Evolutionary conservation across 441 rosid genomes (phyloP).

Genomic region (Erysimum cheiri): DNA sequence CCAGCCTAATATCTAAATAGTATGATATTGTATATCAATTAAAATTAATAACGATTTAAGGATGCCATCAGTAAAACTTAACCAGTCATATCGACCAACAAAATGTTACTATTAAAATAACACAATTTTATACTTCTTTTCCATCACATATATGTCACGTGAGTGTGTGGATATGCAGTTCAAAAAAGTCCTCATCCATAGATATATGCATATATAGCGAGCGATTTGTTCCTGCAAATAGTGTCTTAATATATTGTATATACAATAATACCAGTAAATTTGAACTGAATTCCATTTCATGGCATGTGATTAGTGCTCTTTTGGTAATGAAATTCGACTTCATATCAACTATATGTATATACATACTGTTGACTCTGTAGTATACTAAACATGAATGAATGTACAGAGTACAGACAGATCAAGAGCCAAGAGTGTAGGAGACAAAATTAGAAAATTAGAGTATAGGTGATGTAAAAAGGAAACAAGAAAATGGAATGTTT

Average conservation of each 20-base stretch:
- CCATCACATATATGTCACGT: neutral
- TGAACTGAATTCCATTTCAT: neutral
- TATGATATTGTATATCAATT: neutral
- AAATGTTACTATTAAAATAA: neutral
- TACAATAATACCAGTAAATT: neutral
- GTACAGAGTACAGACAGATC: constrained; percentile 32
- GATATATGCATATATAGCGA: neutral
- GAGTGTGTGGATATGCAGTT: neutral
- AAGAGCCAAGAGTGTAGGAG: constrained; percentile 42
- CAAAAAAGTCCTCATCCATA: neutral
- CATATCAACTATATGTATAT: constrained; percentile 3
- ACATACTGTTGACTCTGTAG: neutral
- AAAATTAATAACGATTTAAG: neutral
- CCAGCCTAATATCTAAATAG: neutral
- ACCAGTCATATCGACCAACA: neutral
- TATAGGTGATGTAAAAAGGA: constrained; percentile 41
- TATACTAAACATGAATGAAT: constrained; percentile 21
- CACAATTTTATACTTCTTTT: neutral
- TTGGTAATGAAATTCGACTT: neutral
- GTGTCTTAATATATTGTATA: no score
- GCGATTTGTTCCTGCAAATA: neutral
- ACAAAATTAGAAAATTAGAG: constrained; percentile 36
- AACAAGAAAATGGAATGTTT: constrained; percentile 44
- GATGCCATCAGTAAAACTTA: neutral
- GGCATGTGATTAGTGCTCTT: constrained; percentile 15